Evolutionary conservation across 2,329 filamentous ascomycete genomes (phyloP), one percentile per base, ranked within the genome.

Genomic region (Fusarium buxicola): DNA sequence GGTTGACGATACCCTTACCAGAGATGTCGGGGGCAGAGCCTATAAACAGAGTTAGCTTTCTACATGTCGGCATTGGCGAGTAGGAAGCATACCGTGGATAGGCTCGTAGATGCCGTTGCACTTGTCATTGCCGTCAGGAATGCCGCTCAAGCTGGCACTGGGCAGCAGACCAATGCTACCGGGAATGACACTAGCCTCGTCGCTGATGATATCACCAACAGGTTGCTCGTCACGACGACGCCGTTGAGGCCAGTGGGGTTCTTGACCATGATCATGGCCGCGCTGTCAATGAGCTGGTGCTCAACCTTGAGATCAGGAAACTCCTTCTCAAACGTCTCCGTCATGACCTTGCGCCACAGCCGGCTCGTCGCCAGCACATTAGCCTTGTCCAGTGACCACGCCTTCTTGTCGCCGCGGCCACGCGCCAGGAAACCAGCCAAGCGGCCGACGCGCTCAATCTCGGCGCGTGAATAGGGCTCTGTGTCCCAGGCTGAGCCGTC

Each of bases 241-340:
- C 94, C 95, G 76, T 97, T 98, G 49, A 98, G 83, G 18, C 88
- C 86, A 10, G 89, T 84, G 9, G 94, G 94, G 79, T 94, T 94
- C 89, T 96, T 97, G 74, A 98, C 86, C 90, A 98, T 92, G 69
- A 97, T 82, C 94, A 98, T 97, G 66, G 94, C 94, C n/a, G 94
- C 94, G 54, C 88, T 92, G 80, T 98, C 94, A 74, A 98, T 97
- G 46, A 98, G 85, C 76, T 98, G 94, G 77, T 97, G 94, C 66
- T 89, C 87, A 38, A 96, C 80, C 81, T 91, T 86, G 40, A 97
- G 79, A 75, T 94, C 87, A 3, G 94, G 93, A 81, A 96, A 98
- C 82, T 97, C 94, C 66, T 89, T 89, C 68, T 84, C 85, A 84
- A 97, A 94, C 56, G 93, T 84, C 80, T 97, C 92, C 35, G 86